These are phyloP conservation scores for Chytridium lagenaria DNA, from an alignment of 371 early-diverging fungal genomes.

Conservation along the genomic window DNA sequence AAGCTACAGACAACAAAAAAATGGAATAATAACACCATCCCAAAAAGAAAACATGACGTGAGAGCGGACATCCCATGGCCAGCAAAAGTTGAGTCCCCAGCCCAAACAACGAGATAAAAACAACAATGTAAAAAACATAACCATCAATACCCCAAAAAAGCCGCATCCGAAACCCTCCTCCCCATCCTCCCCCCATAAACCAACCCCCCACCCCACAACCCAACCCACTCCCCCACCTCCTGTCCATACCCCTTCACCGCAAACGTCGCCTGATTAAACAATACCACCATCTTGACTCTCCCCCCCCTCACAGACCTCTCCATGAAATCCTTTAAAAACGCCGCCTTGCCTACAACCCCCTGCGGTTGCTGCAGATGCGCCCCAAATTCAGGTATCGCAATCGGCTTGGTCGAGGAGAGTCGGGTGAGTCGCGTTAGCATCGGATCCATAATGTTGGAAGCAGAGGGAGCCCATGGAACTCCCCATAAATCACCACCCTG, in stretches of 20 bases:
- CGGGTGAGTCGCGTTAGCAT: slow-evolving; percentile 8
- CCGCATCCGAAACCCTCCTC: slow-evolving; percentile 1
- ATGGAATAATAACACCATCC: too few species aligned
- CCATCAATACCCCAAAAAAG: slow-evolving; percentile 1
- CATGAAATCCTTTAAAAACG: neutral
- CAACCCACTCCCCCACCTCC: neutral
- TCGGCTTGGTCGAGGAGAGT: neutral
- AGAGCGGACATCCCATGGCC: too few species aligned
- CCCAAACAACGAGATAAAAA: too few species aligned
- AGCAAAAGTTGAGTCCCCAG: too few species aligned
- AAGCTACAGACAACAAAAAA: too few species aligned
- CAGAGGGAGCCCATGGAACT: neutral
- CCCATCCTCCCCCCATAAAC: neutral
- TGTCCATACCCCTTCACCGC: slow-evolving; percentile 14
- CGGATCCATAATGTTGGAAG: slow-evolving; percentile 7
- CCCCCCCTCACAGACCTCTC: neutral
- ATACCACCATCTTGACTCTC: neutral
- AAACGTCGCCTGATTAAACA: neutral
- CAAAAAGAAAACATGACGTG: too few species aligned
- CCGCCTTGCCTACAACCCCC: neutral
- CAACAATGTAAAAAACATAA: too few species aligned
- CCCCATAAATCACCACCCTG: neutral
- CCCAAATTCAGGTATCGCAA: slow-evolving; percentile 4
- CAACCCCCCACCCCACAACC: neutral
- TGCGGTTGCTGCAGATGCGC: neutral